phyloP scores from a whole-genome alignment of 352 stramenopile species.

The Globisporangium rhizosaccharum region DNA sequence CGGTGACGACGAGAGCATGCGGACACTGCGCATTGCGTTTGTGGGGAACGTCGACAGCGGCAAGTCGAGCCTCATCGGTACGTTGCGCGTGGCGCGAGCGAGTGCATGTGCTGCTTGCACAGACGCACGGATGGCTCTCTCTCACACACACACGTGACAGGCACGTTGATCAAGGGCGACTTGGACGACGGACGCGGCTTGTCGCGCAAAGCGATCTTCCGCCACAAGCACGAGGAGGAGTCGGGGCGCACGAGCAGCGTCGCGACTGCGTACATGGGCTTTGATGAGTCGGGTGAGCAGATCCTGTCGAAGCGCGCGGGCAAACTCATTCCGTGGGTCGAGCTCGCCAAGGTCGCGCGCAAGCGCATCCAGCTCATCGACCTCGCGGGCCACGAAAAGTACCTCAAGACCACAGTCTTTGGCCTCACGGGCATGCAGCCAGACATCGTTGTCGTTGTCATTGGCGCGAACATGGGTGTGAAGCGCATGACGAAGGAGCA shows the following conservation, averaged over 20 bases:
- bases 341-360: constrained; percentile 70
- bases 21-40: constrained; percentile 82
- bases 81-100: neutral
- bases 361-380: constrained; percentile 88
- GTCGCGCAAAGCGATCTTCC: constrained; percentile 79
- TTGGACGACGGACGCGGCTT: constrained; percentile 95
- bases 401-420: constrained; percentile 99
- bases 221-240: constrained; percentile 83
- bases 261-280: constrained; percentile 79
- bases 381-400: constrained; percentile 95
- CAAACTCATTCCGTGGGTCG: constrained; percentile 74
- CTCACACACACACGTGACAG: constrained; percentile 5
- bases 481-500: constrained; percentile 94
- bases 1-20: constrained; percentile 36
- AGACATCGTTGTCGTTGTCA: constrained; percentile 93
- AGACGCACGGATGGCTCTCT: neutral
- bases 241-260: constrained; percentile 82
- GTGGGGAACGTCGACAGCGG: constrained; percentile 91
- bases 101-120: no score
- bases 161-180: constrained; percentile 91
- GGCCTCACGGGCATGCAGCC: constrained; percentile 96
- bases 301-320: constrained; percentile 70
- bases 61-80: constrained; percentile 90
- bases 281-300: constrained; percentile 67
- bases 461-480: constrained; percentile 93